phyloP scores from a whole-genome alignment of 768 basidiomycete genomes.

The Cantharellus anzutake region DNA sequence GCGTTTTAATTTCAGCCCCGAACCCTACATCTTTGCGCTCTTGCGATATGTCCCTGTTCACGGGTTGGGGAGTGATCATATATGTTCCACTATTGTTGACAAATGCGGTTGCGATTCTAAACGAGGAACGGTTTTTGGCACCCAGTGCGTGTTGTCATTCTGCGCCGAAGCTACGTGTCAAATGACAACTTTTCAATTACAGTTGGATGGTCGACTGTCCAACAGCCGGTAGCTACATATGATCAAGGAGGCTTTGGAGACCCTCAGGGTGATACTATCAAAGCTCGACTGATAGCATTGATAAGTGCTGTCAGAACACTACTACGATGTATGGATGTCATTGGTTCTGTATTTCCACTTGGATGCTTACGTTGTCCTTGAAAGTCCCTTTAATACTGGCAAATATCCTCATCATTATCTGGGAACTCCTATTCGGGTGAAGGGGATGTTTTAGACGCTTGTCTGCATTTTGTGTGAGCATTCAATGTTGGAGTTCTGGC shows the following conservation, averaged over 20 bases:
- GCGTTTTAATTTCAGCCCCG: too few relatives aligned
- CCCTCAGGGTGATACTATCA: conserved; percentile 44
- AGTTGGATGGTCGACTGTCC: conserved; percentile 83
- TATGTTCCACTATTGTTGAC: conserved; percentile 77
- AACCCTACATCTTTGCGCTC: too few relatives aligned
- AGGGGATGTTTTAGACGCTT: neutral
- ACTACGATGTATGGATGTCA: conserved; percentile 71
- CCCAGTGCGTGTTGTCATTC: conserved; percentile 38
- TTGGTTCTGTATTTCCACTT: conserved; percentile 3
- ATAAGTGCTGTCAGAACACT: conserved; percentile 90
- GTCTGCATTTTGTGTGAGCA: neutral
- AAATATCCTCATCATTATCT: conserved; percentile 74
- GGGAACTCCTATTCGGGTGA: conserved; percentile 53
- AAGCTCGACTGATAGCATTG: conserved; percentile 74
- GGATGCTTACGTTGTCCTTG: conserved; percentile 5
- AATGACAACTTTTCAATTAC: conserved; percentile 6
- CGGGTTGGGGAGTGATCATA: conserved; percentile 27
- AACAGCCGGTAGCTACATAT: conserved; percentile 28
- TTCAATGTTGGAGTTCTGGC: neutral
- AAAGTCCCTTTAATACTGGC: conserved; percentile 84
- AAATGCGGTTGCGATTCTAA: conserved; percentile 89
- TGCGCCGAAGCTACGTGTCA: neutral
- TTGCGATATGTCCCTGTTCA: too few relatives aligned
- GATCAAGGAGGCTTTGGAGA: conserved; percentile 24
- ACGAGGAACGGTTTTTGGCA: conserved; percentile 90